Evolutionary conservation across 1,284 basidiomycete species (phyloP).

Genomic region (Ceraceosorus guamensis): DNA sequence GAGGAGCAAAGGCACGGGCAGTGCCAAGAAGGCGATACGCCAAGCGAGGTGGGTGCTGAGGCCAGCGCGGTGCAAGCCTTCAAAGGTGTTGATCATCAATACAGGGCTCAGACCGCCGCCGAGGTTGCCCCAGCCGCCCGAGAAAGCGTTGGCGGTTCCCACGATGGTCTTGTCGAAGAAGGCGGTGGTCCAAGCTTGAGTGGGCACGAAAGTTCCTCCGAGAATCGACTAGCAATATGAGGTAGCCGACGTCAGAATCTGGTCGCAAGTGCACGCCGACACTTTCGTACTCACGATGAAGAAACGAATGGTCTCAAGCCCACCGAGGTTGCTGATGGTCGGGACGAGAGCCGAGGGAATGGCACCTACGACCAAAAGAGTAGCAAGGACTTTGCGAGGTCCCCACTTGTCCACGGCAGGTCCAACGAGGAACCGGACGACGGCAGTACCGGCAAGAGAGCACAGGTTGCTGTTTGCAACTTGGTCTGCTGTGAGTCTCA

Average conservation of each 20-base stretch:
- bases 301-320: conserved; percentile 56
- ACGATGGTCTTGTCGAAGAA: conserved; percentile 61
- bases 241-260: not conserved
- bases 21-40: conserved; percentile 58
- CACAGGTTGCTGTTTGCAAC: conserved; percentile 59
- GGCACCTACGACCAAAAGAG: conserved; percentile 57
- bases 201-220: conserved; percentile 59
- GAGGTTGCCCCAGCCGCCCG: conserved; percentile 52
- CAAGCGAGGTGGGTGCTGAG: conserved; percentile 55
- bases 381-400: conserved; percentile 60
- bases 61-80: conserved; percentile 51
- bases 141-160: conserved; percentile 51
- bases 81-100: conserved; percentile 44
- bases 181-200: conserved; percentile 57
- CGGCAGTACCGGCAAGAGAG: conserved; percentile 54
- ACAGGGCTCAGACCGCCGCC: conserved; percentile 56
- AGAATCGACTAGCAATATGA: conserved; percentile 49
- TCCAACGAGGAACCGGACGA: conserved; percentile 57
- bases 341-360: conserved; percentile 62
- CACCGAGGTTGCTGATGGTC: conserved; percentile 52
- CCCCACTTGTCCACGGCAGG: conserved; percentile 56
- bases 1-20: conserved; percentile 59
- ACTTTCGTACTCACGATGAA: too few species aligned
- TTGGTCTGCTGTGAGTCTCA: conserved; percentile 54
- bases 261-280: too few species aligned